phyloP scores from a whole-genome alignment of 306 rosid species.

The Luffa acutangula region DNA sequence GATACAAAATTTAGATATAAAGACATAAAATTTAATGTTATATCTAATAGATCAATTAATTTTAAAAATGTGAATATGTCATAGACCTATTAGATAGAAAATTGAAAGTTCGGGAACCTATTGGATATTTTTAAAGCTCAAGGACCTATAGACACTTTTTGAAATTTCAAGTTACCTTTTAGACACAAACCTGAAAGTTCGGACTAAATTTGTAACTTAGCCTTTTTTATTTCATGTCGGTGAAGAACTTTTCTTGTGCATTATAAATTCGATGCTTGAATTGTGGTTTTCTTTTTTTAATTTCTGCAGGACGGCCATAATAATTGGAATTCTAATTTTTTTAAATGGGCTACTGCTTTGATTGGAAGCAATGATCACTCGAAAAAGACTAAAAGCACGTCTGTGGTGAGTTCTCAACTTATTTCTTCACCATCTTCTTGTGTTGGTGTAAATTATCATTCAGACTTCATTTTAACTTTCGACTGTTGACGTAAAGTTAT shows the following conservation, averaged over 20 bases:
- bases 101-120: not conserved
- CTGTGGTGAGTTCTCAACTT: slow-evolving; percentile 30
- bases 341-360: slow-evolving; percentile 94
- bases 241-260: not conserved
- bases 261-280: not conserved
- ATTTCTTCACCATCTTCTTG: not conserved
- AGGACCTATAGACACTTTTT: not conserved
- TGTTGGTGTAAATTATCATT: not conserved
- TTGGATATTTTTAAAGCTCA: not conserved
- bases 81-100: not conserved
- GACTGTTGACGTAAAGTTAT: not conserved
- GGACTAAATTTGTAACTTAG: not conserved
- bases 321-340: slow-evolving; percentile 75
- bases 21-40: too few species aligned
- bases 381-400: slow-evolving; percentile 40
- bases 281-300: not conserved
- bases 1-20: not conserved
- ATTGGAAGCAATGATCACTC: slow-evolving; percentile 54
- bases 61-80: too few species aligned
- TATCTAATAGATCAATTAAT: too few species aligned
- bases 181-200: not conserved
- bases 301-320: slow-evolving; percentile 37
- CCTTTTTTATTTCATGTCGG: not conserved
- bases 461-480: not conserved
- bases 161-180: not conserved